A percentile compares a stretch with the other conserved stretches of the same genome.
phyloP scores from a whole-genome alignment of 768 basidiomycete species.

The Boletus bicolor region DNA sequence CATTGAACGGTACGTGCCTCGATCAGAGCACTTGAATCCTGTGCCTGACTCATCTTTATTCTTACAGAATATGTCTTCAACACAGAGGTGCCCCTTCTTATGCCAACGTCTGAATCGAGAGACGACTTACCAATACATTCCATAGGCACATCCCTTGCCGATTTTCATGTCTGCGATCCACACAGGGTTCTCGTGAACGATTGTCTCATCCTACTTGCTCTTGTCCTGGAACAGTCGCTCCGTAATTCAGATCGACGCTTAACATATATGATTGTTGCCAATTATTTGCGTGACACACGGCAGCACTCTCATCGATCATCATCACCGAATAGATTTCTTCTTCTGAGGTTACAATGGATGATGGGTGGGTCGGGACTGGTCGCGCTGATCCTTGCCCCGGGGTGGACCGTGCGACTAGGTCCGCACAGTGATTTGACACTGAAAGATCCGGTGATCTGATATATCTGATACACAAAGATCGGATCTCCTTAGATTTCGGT shows the following conservation, averaged over 20 bases:
- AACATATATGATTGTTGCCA: not conserved
- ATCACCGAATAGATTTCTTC: not conserved
- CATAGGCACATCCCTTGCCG: slow-evolving; percentile 66
- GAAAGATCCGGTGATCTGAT: not conserved
- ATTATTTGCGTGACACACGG: not conserved
- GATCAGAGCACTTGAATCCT: not conserved
- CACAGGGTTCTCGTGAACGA: slow-evolving; percentile 45
- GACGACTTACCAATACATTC: not conserved
- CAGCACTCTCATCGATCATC: too few species aligned
- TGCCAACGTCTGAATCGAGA: not conserved
- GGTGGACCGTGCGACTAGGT: not conserved
- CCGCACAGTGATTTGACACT: not conserved
- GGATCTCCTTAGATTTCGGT: not conserved
- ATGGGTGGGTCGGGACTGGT: not conserved
- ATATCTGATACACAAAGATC: not conserved
- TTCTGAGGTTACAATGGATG: not conserved
- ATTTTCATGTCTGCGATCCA: slow-evolving; percentile 55
- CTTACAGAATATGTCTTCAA: slow-evolving; percentile 81
- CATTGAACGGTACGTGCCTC: slow-evolving; percentile 62
- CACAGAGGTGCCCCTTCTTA: slow-evolving; percentile 62
- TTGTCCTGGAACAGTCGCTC: not conserved
- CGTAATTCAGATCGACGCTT: not conserved
- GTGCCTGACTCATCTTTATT: slow-evolving; percentile 9
- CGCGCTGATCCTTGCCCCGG: too few species aligned
- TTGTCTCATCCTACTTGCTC: not conserved